Conservation (phyloP, 176 grass and related monocot species). For the Avena atlantica region DNA sequence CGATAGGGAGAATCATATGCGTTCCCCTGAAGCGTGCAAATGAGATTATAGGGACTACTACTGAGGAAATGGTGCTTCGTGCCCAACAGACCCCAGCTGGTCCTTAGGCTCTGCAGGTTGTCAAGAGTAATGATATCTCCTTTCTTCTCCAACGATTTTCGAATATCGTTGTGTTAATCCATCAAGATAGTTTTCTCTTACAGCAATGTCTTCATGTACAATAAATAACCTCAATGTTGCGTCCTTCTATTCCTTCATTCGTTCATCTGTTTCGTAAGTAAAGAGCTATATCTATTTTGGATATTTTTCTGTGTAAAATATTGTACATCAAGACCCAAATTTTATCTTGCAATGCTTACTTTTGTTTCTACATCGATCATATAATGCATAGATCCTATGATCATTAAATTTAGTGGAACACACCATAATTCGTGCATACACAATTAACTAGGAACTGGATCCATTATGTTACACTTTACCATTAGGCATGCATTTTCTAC, state of each 20-base stretch:
- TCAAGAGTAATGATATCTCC: not conserved
- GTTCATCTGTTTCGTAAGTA: constrained; percentile 20
- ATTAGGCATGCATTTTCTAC: not conserved
- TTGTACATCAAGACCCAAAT: not conserved
- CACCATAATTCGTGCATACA: not conserved
- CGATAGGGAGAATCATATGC: constrained; percentile 60
- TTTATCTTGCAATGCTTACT: not conserved
- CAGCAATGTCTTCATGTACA: not conserved
- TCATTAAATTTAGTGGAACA: not conserved
- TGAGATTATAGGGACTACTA: constrained; percentile 91
- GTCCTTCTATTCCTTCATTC: constrained; percentile 23
- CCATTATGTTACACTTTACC: not conserved
- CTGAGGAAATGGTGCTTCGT: constrained; percentile 81
- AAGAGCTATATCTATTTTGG: not conserved
- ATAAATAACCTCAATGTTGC: not conserved
- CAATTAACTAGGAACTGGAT: not conserved
- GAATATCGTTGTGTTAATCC: not conserved
- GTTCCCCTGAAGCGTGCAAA: constrained; percentile 82
- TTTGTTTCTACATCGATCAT: not conserved
- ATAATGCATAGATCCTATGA: not conserved
- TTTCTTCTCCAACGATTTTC: not conserved
- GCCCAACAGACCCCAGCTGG: constrained; percentile 52
- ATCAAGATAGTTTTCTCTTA: not conserved
- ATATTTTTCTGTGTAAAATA: not conserved
- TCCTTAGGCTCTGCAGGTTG: constrained; percentile 27